phyloP scores from a whole-genome alignment of 768 basidiomycete genomes.

The Lentinula detonsa region DNA sequence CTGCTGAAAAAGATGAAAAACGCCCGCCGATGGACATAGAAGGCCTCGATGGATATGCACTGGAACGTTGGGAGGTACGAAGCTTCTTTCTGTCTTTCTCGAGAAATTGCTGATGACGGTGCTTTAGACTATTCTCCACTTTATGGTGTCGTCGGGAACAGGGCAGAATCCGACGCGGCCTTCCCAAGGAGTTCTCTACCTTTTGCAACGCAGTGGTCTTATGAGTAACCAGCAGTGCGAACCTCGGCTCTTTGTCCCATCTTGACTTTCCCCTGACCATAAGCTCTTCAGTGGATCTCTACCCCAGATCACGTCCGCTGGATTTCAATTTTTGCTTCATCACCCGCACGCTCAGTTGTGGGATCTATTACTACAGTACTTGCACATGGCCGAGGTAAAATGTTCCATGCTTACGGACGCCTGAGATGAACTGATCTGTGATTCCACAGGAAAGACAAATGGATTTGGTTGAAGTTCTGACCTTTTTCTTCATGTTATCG shows the following conservation, averaged over 20 bases:
- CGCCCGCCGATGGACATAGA: slow-evolving; percentile 47
- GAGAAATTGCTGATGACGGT: not conserved
- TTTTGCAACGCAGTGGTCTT: slow-evolving; percentile 79
- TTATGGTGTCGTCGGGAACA: slow-evolving; percentile 92
- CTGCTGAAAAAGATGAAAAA: slow-evolving; percentile 61
- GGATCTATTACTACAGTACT: slow-evolving; percentile 88
- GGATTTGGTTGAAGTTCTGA: slow-evolving; percentile 90
- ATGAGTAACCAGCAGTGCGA: slow-evolving; percentile 58
- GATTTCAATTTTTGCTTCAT: slow-evolving; percentile 95
- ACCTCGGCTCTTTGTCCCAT: slow-evolving; percentile 2
- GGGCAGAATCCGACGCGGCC: slow-evolving; percentile 73
- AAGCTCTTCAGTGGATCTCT: slow-evolving; percentile 38
- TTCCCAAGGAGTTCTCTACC: slow-evolving; percentile 75
- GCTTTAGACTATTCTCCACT: slow-evolving; percentile 86
- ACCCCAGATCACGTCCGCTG: slow-evolving; percentile 84
- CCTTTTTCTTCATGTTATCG: slow-evolving; percentile 94
- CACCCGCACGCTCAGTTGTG: slow-evolving; percentile 93
- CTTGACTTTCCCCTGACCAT: slow-evolving; percentile 10
- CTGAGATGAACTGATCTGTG: slow-evolving; percentile 9
- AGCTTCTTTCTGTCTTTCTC: not conserved
- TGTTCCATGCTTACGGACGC: slow-evolving; percentile 9
- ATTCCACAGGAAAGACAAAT: slow-evolving; percentile 67
- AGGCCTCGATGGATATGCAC: slow-evolving; percentile 71
- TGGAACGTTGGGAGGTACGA: slow-evolving; percentile 86
- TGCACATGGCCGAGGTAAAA: slow-evolving; percentile 77